Conservation (phyloP, 2,329 filamentous ascomycete genomes). For the Paraconiothyrium sp. region DNA sequence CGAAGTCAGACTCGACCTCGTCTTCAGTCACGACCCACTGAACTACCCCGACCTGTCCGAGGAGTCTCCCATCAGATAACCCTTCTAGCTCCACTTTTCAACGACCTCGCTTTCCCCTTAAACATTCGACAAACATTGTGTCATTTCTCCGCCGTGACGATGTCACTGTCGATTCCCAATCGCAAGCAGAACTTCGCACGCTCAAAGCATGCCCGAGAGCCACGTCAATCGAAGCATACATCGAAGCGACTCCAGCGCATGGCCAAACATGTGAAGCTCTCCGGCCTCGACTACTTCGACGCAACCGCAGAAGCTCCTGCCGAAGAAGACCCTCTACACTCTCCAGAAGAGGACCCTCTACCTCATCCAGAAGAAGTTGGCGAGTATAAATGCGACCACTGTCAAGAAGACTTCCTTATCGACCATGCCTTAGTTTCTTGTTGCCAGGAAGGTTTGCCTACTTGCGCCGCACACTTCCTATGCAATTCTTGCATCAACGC, state of each 20-base stretch:
- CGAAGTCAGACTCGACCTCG: not conserved
- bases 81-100: not conserved
- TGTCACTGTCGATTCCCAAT: not conserved
- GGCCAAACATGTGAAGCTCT: not conserved
- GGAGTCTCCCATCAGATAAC: not conserved
- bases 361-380: not conserved
- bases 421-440: not conserved
- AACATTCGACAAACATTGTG: not conserved
- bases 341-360: no score
- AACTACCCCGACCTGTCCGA: not conserved
- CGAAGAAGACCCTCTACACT: not conserved
- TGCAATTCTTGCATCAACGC: not conserved
- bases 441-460: not conserved
- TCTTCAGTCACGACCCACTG: not conserved
- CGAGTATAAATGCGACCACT: not conserved
- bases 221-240: not conserved
- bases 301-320: not conserved
- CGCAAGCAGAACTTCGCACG: not conserved
- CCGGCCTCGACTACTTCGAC: not conserved
- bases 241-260: not conserved
- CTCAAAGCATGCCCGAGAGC: not conserved
- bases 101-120: not conserved
- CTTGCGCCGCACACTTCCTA: constrained; percentile 2
- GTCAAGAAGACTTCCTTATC: constrained; percentile 3
- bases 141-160: not conserved